A percentile compares a stretch with the other conserved stretches of the same genome.
Evolutionary conservation across 768 basidiomycete genomes (phyloP).

Genomic region (Gautieria morchelliformis): DNA sequence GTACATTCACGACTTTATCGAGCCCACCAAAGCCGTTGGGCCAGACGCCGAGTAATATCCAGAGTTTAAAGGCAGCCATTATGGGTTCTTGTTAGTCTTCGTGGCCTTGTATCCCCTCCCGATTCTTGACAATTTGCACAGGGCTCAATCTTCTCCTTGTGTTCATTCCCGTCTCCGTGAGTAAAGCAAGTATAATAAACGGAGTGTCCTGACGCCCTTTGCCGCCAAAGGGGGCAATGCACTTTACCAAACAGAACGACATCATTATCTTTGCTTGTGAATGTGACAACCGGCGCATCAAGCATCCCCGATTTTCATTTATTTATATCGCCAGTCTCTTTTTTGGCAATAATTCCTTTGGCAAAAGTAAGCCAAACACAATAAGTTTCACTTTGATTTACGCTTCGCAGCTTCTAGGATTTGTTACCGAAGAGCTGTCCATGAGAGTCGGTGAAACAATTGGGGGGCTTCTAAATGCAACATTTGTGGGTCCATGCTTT

Average conservation of each 20-base stretch:
- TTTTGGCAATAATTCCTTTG: slow-evolving; percentile 76
- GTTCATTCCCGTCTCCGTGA: slow-evolving; percentile 63
- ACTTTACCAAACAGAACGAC: slow-evolving; percentile 45
- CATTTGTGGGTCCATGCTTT: slow-evolving; percentile 38
- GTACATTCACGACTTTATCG: neutral
- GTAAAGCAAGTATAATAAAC: slow-evolving; percentile 10
- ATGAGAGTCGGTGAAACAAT: slow-evolving; percentile 75
- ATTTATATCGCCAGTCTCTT: slow-evolving; percentile 41
- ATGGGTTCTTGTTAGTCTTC: slow-evolving; percentile 43
- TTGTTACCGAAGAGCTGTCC: slow-evolving; percentile 80
- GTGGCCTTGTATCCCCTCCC: neutral
- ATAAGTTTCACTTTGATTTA: neutral
- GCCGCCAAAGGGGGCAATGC: slow-evolving; percentile 54
- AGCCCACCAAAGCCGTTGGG: slow-evolving; percentile 25
- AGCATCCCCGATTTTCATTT: neutral
- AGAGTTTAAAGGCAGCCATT: slow-evolving; percentile 46
- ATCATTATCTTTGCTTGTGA: slow-evolving; percentile 67
- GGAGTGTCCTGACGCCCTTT: neutral
- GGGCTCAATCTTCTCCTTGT: slow-evolving; percentile 64
- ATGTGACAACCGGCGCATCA: slow-evolving; percentile 20
- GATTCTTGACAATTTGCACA: slow-evolving; percentile 18
- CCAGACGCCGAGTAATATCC: slow-evolving; percentile 32
- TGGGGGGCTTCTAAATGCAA: slow-evolving; percentile 80
- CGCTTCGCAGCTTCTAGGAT: slow-evolving; percentile 53
- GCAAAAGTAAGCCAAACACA: slow-evolving; percentile 46